A percentile compares a stretch with the other conserved stretches of the same genome.
phyloP scores from a whole-genome alignment of 805 yeast genomes.

The Kazachstania africana region DNA sequence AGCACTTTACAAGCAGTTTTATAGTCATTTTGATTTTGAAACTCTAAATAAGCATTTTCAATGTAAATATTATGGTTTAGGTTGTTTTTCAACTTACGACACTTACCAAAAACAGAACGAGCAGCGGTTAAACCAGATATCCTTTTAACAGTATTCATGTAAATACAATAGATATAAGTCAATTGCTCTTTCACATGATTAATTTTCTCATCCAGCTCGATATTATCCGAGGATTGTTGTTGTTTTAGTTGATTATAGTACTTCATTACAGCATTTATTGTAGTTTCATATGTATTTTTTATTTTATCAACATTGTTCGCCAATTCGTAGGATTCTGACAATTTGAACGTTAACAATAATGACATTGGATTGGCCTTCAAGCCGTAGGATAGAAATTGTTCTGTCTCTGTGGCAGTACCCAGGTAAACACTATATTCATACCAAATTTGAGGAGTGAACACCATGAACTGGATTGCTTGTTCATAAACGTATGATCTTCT shows the following conservation, averaged over 20 bases:
- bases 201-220: not conserved
- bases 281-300: slow-evolving; percentile 35
- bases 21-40: slow-evolving; percentile 46
- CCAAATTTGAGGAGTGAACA: slow-evolving; percentile 28
- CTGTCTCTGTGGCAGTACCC: slow-evolving; percentile 11
- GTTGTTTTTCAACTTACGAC: slow-evolving; percentile 43
- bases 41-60: slow-evolving; percentile 76
- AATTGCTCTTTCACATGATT: slow-evolving; percentile 20
- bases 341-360: slow-evolving; percentile 49
- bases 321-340: slow-evolving; percentile 60
- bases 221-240: slow-evolving; percentile 5
- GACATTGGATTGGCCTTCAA: slow-evolving; percentile 58
- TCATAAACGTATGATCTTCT: slow-evolving; percentile 64
- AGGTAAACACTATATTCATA: slow-evolving; percentile 28
- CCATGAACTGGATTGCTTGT: slow-evolving; percentile 39
- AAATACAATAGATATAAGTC: slow-evolving; percentile 56
- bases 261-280: slow-evolving; percentile 36
- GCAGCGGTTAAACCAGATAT: slow-evolving; percentile 59
- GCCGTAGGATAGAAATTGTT: slow-evolving; percentile 38
- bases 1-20: slow-evolving; percentile 66
- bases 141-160: slow-evolving; percentile 64
- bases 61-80: slow-evolving; percentile 68
- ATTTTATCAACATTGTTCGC: slow-evolving; percentile 41
- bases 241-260: slow-evolving; percentile 19
- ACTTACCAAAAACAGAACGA: slow-evolving; percentile 55